Base-by-base conservation (phyloP, 495 filamentous ascomycete species). In the Penicillium canariense region DNA sequence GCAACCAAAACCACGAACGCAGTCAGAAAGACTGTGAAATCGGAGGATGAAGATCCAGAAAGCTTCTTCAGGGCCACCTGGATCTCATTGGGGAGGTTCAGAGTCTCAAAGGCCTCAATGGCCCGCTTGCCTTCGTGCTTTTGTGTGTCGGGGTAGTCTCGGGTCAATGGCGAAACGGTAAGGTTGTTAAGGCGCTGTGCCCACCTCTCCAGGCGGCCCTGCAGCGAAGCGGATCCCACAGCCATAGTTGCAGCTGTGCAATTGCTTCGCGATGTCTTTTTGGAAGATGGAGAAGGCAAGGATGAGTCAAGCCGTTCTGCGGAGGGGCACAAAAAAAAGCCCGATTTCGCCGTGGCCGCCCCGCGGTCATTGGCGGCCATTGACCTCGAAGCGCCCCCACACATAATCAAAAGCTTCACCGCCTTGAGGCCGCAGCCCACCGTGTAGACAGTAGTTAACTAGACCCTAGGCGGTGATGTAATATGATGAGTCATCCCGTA, bases 101-200 rank as follows among this genome's bases (percentile, higher is more conserved):
- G 60, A n/a, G 72, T 68, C 50, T 79, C 77, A 38, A 77, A 75
- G 26, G 78, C 77, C 56, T 81, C 77, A 42, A 81, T 76, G 36
- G 65, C 66, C 47, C 71, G 66, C 63, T 72, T 74, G 49, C 58
- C 57, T 40, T 72, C 70, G 26, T 63, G 57, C 54, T 68, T 66
- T 60, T 66, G 49, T 53, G 70, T 60, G 66, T 77, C 64, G 65
- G 77, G 56, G 61, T 79, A 81, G 59, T 81, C 78, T 30, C 78
- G 69, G 30, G 77, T 73, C 48, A 81, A 70, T 35, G 78, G 76
- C 22, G 74, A 76, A 3, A 78, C 74, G 23, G 74, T 79, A 52
- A 80, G 63, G 48, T 72, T 77, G 51, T 73, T 75, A 11, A 81
- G 63, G 26, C 76, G 63, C 52, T 76, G 64, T 40, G 74, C 69